Evolutionary conservation across 176 grass and related monocot species (phyloP).

Genomic region (Musa beccarii): DNA sequence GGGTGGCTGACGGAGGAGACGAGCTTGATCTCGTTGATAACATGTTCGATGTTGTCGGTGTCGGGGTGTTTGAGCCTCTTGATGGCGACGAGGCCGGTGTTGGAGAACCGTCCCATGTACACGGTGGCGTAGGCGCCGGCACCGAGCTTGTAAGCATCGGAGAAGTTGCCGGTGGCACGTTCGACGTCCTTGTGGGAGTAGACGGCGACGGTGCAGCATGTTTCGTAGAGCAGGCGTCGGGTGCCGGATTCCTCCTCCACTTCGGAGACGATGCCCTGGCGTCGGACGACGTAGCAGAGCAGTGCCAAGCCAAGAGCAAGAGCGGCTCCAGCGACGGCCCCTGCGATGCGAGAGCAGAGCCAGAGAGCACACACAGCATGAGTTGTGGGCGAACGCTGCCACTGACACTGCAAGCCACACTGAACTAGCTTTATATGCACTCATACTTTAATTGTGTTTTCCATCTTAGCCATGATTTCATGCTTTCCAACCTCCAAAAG

Average conservation of each 20-base stretch:
- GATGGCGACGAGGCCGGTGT: constrained; percentile 3
- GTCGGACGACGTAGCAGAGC: neutral
- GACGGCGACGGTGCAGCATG: neutral
- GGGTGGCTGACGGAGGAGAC: constrained; percentile 17
- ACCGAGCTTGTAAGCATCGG: neutral
- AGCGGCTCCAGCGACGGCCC: neutral
- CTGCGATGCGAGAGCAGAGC: neutral
- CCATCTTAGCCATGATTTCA: no score
- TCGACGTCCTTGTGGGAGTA: constrained; percentile 6
- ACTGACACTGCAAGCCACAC: no score
- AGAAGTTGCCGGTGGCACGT: constrained; percentile 3
- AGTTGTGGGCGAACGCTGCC: no score
- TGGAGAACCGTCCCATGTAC: neutral
- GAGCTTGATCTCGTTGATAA: constrained; percentile 14
- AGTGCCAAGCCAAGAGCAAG: neutral
- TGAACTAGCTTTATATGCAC: no score
- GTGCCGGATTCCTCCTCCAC: neutral
- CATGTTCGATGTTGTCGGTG: constrained; percentile 4
- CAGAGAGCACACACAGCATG: no score
- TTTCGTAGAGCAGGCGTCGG: neutral
- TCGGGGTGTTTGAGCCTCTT: neutral
- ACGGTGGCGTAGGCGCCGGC: constrained; percentile 7
- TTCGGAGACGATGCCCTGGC: no score
- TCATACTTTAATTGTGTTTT: no score
- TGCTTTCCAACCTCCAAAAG: no score